These are phyloP conservation scores for Tricholoma sp. DNA, from an alignment of 768 basidiomycete genomes.

Conservation along the genomic window DNA sequence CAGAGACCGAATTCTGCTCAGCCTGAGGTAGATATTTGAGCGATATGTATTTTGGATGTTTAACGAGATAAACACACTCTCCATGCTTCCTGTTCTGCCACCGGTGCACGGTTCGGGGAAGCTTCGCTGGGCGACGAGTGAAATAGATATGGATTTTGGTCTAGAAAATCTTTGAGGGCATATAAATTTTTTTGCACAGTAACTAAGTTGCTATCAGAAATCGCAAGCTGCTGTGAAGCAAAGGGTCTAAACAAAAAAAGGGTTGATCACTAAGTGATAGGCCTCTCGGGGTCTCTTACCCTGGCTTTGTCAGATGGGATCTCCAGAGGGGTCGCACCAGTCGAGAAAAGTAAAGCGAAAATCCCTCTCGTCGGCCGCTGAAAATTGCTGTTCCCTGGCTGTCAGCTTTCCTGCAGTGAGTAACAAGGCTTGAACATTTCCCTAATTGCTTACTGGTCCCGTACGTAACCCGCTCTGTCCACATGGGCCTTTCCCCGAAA, in stretches of 20 bases:
- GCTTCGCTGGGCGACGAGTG: conserved; percentile 74
- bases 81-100: conserved; percentile 83
- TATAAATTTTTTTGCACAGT: conserved; percentile 77
- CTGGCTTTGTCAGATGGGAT: conserved; percentile 59
- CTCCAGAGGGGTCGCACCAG: conserved; percentile 87
- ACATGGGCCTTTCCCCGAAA: conserved; percentile 77
- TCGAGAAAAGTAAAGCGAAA: conserved; percentile 82
- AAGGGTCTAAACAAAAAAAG: conserved; percentile 26
- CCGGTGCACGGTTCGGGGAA: conserved; percentile 48
- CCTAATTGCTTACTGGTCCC: conserved; percentile 51
- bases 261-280: not conserved
- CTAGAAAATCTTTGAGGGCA: conserved; percentile 70
- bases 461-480: conserved; percentile 73
- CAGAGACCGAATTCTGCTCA: conserved; percentile 78
- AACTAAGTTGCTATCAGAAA: conserved; percentile 58
- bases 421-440: conserved; percentile 1
- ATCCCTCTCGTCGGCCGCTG: conserved; percentile 84
- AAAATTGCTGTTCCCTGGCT: conserved; percentile 71
- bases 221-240: conserved; percentile 51
- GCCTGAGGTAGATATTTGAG: conserved; percentile 40
- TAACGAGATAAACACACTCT: conserved; percentile 46
- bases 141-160: conserved; percentile 81
- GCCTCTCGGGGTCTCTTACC: conserved; percentile 35
- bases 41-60: not conserved
- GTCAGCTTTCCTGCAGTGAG: conserved; percentile 39